Evolutionary conservation across 352 stramenopile genomes (phyloP), one percentile per base, ranked within the genome.

Genomic region (Aphanomyces stellatus): DNA sequence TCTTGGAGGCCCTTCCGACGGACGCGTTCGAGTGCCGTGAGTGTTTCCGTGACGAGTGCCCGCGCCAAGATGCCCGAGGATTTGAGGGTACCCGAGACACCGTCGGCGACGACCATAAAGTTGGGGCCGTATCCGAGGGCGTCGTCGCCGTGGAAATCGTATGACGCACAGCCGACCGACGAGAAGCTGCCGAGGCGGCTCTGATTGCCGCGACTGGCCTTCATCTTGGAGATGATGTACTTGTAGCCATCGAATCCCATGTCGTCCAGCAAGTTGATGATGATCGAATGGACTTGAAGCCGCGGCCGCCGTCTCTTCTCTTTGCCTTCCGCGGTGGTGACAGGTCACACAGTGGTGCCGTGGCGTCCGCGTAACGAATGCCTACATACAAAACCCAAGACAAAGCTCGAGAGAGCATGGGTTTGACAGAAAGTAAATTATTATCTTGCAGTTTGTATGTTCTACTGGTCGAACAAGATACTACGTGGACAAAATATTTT

Each of bases 101-200:
- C 87, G 73, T 95, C 87, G 2, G 84, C 82, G 22, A 93, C 79
- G 24, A 93, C 85, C 85, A 95, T 93, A 74, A 90, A 95, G 42
- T 80, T 74, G 2, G 84, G 82, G 0, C 87, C 87, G 65, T 88
- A 95, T n/a, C 84, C 87, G 24, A 93, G 81, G 1, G 87, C 87
- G 62, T 95, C 87, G 72, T 95, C 87, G 37, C 85, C 87, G 56
- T 93, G 85, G 72, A 91, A 95, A 62, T 74, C 84, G 73, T 93
- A 81, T 51, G 78, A 75, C 7, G 87, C 84, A 51, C 78, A 90
- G 41, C 79, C 81, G 2, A 95, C 82, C 4, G 87, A 93, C 62
- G 78, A 65, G 65, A 95, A 93, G 69, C 82, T 67, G 19, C 60
- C 60, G 22, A 67, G 49, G 19, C 60, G 60, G 35, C 60, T 67